Conservation (phyloP, 2,329 filamentous ascomycete species). For the Teratosphaeria zuluensis region DNA sequence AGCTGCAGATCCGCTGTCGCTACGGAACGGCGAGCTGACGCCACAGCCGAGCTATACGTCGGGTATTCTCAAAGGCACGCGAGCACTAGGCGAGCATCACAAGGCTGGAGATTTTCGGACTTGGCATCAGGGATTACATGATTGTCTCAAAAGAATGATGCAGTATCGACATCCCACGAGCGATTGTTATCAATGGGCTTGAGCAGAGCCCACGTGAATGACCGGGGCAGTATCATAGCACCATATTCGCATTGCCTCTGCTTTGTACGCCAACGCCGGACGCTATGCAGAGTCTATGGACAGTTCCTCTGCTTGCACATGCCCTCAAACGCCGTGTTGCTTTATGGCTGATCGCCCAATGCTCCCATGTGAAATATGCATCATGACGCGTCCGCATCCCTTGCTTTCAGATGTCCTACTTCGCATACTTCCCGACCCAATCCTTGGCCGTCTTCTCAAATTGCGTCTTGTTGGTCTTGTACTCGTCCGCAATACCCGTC, state of each 20-base stretch:
- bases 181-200: too few relatives aligned
- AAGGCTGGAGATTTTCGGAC: too few relatives aligned
- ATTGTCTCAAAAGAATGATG: too few relatives aligned
- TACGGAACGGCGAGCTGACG: background rate
- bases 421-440: conserved; percentile 68
- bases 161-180: background rate
- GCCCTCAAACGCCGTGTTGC: background rate
- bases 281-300: conserved; percentile 1
- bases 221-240: background rate
- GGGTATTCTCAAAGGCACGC: background rate
- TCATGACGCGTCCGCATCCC: background rate
- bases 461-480: conserved; percentile 52
- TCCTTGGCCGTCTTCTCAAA: conserved; percentile 66
- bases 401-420: conserved; percentile 11
- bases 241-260: background rate
- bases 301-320: background rate
- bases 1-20: background rate
- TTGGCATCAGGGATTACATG: too few relatives aligned
- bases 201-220: background rate
- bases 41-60: background rate
- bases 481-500: conserved; percentile 76
- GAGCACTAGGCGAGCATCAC: background rate
- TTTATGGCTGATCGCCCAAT: background rate
- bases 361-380: background rate
- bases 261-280: conserved; percentile 1